Evolutionary conservation across 805 yeast species (phyloP).

Genomic region (Candida golubevii): DNA sequence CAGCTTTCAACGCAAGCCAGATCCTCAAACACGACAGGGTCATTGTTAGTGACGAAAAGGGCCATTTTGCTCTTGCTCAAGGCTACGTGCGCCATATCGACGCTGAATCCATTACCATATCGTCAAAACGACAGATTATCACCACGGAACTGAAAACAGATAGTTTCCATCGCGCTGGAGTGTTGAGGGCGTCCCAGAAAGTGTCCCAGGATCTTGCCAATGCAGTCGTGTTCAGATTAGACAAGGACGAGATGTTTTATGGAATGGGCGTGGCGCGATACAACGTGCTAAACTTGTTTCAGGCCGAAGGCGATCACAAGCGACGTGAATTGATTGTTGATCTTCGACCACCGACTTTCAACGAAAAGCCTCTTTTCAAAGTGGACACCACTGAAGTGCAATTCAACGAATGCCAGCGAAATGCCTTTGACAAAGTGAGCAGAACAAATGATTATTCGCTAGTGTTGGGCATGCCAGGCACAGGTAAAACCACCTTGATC

Average conservation of each 20-base stretch:
- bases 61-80: constrained; percentile 68
- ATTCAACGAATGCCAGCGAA: constrained; percentile 68
- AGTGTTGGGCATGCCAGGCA: constrained; percentile 96
- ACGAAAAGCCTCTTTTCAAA: constrained; percentile 20
- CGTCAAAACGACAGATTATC: constrained; percentile 51
- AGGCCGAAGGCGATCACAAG: constrained; percentile 43
- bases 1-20: constrained; percentile 36
- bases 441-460: constrained; percentile 70
- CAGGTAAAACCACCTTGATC: constrained; percentile 91
- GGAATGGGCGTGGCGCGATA: constrained; percentile 74
- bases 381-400: constrained; percentile 11
- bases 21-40: constrained; percentile 58
- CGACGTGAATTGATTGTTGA: constrained; percentile 53
- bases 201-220: constrained; percentile 1
- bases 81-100: constrained; percentile 52
- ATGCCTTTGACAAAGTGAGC: constrained; percentile 64
- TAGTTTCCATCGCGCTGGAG: constrained; percentile 33
- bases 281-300: constrained; percentile 67
- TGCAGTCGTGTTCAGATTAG: constrained; percentile 53
- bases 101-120: constrained; percentile 41
- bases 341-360: constrained; percentile 42
- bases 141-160: constrained; percentile 36
- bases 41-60: constrained; percentile 72
- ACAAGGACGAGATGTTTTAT: constrained; percentile 71
- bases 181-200: constrained; percentile 11